Conservation (phyloP, 2,329 filamentous ascomycete genomes). For the Eurotiales sp. region DNA sequence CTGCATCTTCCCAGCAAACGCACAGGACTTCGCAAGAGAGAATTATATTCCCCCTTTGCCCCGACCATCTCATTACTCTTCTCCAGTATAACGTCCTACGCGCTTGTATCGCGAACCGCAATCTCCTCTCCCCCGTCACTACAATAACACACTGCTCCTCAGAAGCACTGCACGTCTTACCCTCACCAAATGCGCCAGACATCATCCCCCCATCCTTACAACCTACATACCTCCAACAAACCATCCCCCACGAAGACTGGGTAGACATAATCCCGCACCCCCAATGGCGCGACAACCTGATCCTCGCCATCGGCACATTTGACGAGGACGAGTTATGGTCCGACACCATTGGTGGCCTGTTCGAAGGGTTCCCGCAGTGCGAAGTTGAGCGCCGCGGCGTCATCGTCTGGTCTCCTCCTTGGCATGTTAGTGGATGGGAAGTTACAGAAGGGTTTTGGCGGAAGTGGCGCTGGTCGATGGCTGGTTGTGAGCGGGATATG, state of each 20-base stretch:
- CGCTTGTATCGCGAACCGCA: slow-evolving; percentile 35
- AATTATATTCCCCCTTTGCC: slow-evolving; percentile 38
- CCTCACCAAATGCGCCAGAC: slow-evolving; percentile 27
- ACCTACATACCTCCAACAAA: slow-evolving; percentile 41
- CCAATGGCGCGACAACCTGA: slow-evolving; percentile 38
- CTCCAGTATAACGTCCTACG: slow-evolving; percentile 42
- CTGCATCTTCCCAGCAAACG: too few relatives aligned
- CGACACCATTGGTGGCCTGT: slow-evolving; percentile 43
- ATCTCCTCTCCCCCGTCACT: slow-evolving; percentile 30
- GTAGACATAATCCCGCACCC: slow-evolving; percentile 42
- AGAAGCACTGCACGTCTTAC: slow-evolving; percentile 27
- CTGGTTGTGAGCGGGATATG: slow-evolving; percentile 14
- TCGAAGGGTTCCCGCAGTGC: slow-evolving; percentile 42
- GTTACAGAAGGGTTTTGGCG: slow-evolving; percentile 39
- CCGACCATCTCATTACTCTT: slow-evolving; percentile 43
- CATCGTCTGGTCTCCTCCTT: slow-evolving; percentile 43
- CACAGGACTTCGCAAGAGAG: too few relatives aligned
- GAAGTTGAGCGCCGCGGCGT: slow-evolving; percentile 40
- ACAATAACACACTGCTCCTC: slow-evolving; percentile 31
- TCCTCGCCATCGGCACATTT: slow-evolving; percentile 33
- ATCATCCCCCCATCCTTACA: slow-evolving; percentile 31
- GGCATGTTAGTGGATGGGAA: slow-evolving; percentile 40
- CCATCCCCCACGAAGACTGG: slow-evolving; percentile 38
- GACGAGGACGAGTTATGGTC: slow-evolving; percentile 45
- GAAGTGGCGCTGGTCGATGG: slow-evolving; percentile 23